phyloP scores from a whole-genome alignment of 1,284 basidiomycete genomes.

The Pyrrhoderma noxium region DNA sequence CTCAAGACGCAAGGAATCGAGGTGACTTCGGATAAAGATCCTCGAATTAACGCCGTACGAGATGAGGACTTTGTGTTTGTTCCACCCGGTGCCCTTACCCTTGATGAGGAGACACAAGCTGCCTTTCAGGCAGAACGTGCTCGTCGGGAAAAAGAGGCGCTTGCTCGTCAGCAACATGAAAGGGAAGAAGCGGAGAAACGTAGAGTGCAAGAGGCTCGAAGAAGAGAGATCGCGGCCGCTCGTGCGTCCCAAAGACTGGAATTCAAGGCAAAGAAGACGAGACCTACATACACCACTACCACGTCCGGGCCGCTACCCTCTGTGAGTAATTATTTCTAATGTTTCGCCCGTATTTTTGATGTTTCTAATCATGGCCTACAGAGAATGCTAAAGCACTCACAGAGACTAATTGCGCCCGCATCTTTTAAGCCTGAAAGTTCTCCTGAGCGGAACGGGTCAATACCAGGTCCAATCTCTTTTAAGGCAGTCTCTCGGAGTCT shows the following conservation, averaged over 20 bases:
- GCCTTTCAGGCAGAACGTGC: constrained; percentile 28
- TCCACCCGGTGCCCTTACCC: constrained; percentile 42
- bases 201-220: constrained; percentile 31
- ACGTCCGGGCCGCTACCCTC: too few species aligned
- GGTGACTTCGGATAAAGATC: constrained; percentile 49
- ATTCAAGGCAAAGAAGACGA: background rate
- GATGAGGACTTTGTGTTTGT: constrained; percentile 65
- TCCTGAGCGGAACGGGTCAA: background rate
- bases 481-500: constrained; percentile 50
- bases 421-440: too few species aligned
- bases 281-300: background rate
- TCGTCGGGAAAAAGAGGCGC: constrained; percentile 25
- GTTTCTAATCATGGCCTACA: too few species aligned
- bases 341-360: too few species aligned
- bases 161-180: constrained; percentile 47
- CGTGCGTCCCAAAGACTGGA: constrained; percentile 2
- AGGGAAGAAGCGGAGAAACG: constrained; percentile 37
- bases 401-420: too few species aligned
- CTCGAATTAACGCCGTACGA: constrained; percentile 50
- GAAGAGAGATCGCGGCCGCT: background rate
- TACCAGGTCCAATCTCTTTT: constrained; percentile 30
- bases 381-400: too few species aligned
- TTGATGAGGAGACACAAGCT: constrained; percentile 41
- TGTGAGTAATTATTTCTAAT: too few species aligned
- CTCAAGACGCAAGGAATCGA: constrained; percentile 54